Conservation (phyloP, 2,329 filamentous ascomycete species). For the Apiospora phragmitis region DNA sequence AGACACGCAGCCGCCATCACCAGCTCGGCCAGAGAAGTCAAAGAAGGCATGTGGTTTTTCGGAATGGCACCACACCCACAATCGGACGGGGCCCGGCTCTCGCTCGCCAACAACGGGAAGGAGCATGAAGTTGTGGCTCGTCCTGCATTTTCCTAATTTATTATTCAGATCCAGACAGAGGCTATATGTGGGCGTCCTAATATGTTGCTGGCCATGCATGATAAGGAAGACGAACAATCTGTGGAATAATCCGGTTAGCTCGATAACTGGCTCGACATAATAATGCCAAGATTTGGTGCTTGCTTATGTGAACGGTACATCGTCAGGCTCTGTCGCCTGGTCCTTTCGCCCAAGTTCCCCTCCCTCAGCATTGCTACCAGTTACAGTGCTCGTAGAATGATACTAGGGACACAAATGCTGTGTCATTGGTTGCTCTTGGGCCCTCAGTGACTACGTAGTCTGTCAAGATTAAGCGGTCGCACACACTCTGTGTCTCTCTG, state of each 20-base stretch:
- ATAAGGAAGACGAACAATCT: neutral
- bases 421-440: neutral
- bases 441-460: neutral
- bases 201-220: neutral
- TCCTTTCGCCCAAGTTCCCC: neutral
- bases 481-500: neutral
- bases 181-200: neutral
- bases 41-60: slow-evolving; percentile 8
- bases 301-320: neutral
- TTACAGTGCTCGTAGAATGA: neutral
- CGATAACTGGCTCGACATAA: neutral
- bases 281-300: neutral
- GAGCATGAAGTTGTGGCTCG: neutral
- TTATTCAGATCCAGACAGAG: neutral
- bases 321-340: neutral
- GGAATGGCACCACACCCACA: neutral
- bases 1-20: neutral
- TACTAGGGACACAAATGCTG: neutral
- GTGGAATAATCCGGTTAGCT: neutral
- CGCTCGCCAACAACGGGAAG: neutral
- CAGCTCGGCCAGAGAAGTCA: neutral
- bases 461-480: neutral
- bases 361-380: neutral
- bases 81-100: neutral
- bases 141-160: neutral